Conservation (phyloP, 2,329 filamentous ascomycete species). For the Aspergillus clavatus region DNA sequence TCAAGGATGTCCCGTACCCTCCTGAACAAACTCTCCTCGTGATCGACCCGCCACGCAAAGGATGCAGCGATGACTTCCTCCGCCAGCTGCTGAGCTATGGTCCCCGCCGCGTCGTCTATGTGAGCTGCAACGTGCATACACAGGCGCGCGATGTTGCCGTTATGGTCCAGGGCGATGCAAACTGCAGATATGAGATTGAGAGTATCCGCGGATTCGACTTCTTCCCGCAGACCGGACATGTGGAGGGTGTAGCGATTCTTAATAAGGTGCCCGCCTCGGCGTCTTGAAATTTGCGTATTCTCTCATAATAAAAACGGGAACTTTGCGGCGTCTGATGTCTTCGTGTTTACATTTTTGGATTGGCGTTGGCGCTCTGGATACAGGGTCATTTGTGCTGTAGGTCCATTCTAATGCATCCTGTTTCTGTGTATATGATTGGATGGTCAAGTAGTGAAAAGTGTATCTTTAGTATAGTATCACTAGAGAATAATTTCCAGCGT, state of each 20-base stretch:
- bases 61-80: constrained; percentile 82
- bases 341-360: not conserved
- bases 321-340: not conserved
- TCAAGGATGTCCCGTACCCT: constrained; percentile 68
- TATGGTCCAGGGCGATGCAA: constrained; percentile 63
- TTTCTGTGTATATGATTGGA: too few species aligned
- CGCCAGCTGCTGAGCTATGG: constrained; percentile 72
- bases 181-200: constrained; percentile 71
- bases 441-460: too few species aligned
- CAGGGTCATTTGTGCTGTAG: too few species aligned
- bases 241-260: constrained; percentile 60
- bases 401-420: too few species aligned
- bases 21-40: constrained; percentile 85
- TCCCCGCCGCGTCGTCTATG: constrained; percentile 79
- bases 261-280: constrained; percentile 32
- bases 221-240: constrained; percentile 79
- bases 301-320: not conserved
- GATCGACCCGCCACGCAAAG: constrained; percentile 93
- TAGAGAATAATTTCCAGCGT: too few species aligned
- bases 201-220: constrained; percentile 92
- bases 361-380: too few species aligned
- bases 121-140: constrained; percentile 97
- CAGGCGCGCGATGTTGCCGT: constrained; percentile 90
- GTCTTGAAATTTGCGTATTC: constrained; percentile 1
- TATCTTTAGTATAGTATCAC: too few species aligned